Evolutionary conservation across 208 protist genomes (phyloP).

Genomic region (Trypanosoma brucei): DNA sequence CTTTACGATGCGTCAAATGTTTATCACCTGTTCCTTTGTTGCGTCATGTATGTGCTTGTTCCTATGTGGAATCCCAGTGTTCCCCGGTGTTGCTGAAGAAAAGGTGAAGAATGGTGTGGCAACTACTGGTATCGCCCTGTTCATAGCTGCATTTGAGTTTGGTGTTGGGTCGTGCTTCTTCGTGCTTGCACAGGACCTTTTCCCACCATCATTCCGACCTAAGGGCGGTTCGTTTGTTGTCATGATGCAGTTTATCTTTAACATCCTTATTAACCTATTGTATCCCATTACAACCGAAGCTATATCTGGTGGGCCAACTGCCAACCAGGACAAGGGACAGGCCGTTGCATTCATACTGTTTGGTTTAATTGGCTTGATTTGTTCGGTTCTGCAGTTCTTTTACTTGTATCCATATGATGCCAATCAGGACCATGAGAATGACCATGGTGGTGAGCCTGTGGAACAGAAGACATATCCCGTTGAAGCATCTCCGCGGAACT

Average conservation of each 20-base stretch:
- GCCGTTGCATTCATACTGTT: conserved; percentile 87
- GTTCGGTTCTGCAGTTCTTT: conserved; percentile 67
- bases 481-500: no score
- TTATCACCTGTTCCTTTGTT: conserved; percentile 53
- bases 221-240: conserved; percentile 57
- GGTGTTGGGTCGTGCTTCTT: conserved; percentile 75
- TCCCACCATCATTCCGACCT: conserved; percentile 75
- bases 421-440: not conserved
- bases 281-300: conserved; percentile 74
- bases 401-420: conserved; percentile 68
- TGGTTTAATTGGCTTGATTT: conserved; percentile 51
- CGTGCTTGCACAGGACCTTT: conserved; percentile 78
- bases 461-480: no score
- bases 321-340: conserved; percentile 84
- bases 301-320: conserved; percentile 75
- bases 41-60: conserved; percentile 64
- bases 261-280: conserved; percentile 84
- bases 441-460: no score
- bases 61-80: conserved; percentile 73
- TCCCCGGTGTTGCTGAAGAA: conserved; percentile 45
- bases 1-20: conserved; percentile 74
- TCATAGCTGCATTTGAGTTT: conserved; percentile 74
- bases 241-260: conserved; percentile 77
- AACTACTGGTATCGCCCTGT: conserved; percentile 73
- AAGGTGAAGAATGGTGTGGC: conserved; percentile 58